phyloP scores from a whole-genome alignment of 2,329 filamentous ascomycete species.

The Nemania sp. region DNA sequence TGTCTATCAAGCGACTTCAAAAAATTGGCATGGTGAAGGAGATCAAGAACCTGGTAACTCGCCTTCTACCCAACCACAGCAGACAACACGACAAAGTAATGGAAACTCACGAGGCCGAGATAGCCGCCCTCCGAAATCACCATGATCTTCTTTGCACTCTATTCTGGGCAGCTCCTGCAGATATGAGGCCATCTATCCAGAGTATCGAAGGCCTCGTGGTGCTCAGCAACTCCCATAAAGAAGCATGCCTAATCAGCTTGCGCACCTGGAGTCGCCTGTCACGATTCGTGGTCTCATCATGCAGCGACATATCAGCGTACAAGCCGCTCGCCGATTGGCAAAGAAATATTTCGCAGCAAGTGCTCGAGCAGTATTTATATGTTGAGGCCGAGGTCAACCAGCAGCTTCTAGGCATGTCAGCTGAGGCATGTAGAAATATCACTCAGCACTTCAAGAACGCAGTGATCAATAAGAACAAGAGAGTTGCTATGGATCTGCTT shows the following conservation, averaged over 20 bases:
- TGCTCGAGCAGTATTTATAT: constrained; percentile 60
- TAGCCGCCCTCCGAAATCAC: constrained; percentile 68
- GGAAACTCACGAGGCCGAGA: constrained; percentile 60
- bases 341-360: constrained; percentile 58
- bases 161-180: constrained; percentile 64
- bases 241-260: constrained; percentile 66
- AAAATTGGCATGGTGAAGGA: constrained; percentile 56
- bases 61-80: constrained; percentile 67
- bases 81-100: constrained; percentile 67
- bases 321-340: constrained; percentile 60
- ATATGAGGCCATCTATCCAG: constrained; percentile 55
- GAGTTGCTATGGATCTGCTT: constrained; percentile 57
- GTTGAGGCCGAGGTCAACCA: constrained; percentile 59
- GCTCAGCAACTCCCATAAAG: constrained; percentile 65
- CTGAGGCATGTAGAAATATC: constrained; percentile 42
- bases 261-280: constrained; percentile 66
- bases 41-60: constrained; percentile 62
- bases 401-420: constrained; percentile 55
- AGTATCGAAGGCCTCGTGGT: constrained; percentile 63
- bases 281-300: constrained; percentile 57
- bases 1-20: constrained; percentile 57
- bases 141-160: constrained; percentile 69
- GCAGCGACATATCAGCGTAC: constrained; percentile 46
- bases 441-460: constrained; percentile 51
- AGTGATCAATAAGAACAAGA: constrained; percentile 56